Conservation (phyloP, 2,329 filamentous ascomycete species). For the Epichloe brachyelytri region DNA sequence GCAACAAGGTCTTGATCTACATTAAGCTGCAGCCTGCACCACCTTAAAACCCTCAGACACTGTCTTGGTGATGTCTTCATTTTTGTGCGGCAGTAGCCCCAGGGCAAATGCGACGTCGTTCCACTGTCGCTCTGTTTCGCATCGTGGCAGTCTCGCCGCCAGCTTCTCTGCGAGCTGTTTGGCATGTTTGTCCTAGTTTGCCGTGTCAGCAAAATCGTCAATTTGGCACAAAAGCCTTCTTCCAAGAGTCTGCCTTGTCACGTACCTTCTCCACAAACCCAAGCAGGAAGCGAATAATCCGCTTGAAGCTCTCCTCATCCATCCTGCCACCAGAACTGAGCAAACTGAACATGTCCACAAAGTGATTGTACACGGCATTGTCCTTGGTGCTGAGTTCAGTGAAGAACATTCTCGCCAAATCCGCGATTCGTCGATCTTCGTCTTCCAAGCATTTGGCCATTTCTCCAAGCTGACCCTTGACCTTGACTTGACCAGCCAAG, state of each 20-base stretch:
- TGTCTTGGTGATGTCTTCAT: conserved; percentile 72
- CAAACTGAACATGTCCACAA: conserved; percentile 96
- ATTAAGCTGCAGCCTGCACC: conserved; percentile 46
- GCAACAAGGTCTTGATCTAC: background rate
- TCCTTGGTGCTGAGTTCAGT: conserved; percentile 95
- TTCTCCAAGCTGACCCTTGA: conserved; percentile 94
- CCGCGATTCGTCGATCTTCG: conserved; percentile 84
- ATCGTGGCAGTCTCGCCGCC: conserved; percentile 70
- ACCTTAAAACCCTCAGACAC: conserved; percentile 66
- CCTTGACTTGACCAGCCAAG: conserved; percentile 93
- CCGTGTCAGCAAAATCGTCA: conserved; percentile 2
- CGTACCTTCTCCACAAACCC: conserved; percentile 94
- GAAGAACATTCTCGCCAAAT: conserved; percentile 96
- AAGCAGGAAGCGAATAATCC: conserved; percentile 83
- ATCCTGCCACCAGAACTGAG: conserved; percentile 70
- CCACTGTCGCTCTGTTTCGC: conserved; percentile 91
- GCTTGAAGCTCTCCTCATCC: conserved; percentile 72
- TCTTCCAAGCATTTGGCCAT: conserved; percentile 99
- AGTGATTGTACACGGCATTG: conserved; percentile 98
- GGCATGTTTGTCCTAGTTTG: conserved; percentile 77
- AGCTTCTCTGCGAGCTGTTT: conserved; percentile 89
- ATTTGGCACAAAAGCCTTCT: conserved; percentile 10
- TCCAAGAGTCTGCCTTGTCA: conserved; percentile 5
- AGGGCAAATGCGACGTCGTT: conserved; percentile 92
- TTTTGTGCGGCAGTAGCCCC: conserved; percentile 81